Percentiles rank a stretch among this genome's conserved stretches.
These are phyloP conservation scores for Syncephalastrum contaminatum DNA, from an alignment of 371 early-diverging fungal genomes.

Conservation along the genomic window DNA sequence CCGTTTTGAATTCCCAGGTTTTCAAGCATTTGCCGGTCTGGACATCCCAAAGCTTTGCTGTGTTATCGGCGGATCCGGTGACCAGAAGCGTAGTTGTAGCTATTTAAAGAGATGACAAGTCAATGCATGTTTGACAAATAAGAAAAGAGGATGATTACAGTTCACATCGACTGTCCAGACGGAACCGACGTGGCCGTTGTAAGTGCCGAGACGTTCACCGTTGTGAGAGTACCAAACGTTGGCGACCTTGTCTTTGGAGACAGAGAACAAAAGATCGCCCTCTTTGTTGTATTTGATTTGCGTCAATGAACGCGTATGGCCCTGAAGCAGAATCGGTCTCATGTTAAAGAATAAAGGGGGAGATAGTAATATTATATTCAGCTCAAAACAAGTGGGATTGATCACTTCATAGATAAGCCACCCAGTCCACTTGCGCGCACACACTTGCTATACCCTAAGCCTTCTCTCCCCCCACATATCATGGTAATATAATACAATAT, in stretches of 20 bases:
- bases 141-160: constrained; percentile 46
- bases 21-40: constrained; percentile 89
- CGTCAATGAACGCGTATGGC: constrained; percentile 97
- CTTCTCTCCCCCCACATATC: too few relatives aligned
- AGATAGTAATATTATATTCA: too few relatives aligned
- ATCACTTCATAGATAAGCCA: too few relatives aligned
- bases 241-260: constrained; percentile 92
- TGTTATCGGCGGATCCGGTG: constrained; percentile 96
- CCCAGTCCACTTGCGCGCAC: too few relatives aligned
- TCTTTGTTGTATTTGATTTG: constrained; percentile 98
- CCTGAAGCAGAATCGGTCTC: constrained; percentile 95
- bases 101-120: constrained; percentile 17
- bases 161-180: constrained; percentile 94
- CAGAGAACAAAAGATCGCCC: constrained; percentile 98
- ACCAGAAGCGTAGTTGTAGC: constrained; percentile 72
- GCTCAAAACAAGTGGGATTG: too few relatives aligned
- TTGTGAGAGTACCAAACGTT: constrained; percentile 97
- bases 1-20: constrained; percentile 87
- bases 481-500: too few relatives aligned
- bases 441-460: too few relatives aligned
- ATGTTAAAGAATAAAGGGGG: constrained; percentile 18
- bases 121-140: neutral
- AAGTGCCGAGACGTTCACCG: constrained; percentile 97
- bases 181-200: constrained; percentile 94
- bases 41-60: constrained; percentile 95